Evolutionary conservation across 106 monocot species (phyloP), one percentile per base, ranked within the genome.

Genomic region (Acorus gramineus): DNA sequence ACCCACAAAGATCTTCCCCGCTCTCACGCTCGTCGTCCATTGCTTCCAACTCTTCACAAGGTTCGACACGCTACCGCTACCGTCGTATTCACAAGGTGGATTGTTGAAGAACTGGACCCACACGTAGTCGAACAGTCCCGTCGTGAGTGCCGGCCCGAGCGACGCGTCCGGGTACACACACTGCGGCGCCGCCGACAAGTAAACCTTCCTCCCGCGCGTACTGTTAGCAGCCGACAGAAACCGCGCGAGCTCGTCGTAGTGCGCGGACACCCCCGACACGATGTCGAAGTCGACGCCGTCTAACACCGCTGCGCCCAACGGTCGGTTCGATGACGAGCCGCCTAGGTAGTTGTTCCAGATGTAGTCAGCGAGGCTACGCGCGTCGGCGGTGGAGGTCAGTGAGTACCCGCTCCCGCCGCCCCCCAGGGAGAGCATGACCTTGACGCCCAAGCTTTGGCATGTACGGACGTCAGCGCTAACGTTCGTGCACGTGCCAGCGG

Each of bases 251-350:
- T 57, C 13, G 14, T n/a, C 68, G 57, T 28, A 57, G 48, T 48
- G 48, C 45, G 3, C 3, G 57, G 11, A 9, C n/a, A n/a, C 46
- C n/a, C 46, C 68, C 68, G 28, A 45, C 57, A 57, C 68, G 12
- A 68, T 56, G 57, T 68, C 68, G 58, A 68, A 68, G 68, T 68
- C 68, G 46, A 68, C 48, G 46, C 68, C 68, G 68, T 68, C 68
- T 1, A 68, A 48, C 43, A 45, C 44, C 57, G 68, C 68, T 44
- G 56, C 57, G 54, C 68, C 68, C 57, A 68, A 56, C 6, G 68
- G 68, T 5, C 68, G 56, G 48, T 28, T 56, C 8, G 7, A 7
- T 5, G 57, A 57, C 14, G 44, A 45, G 4, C 68, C 68, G 12
- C 68, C 53, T 4, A 68, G 57, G 68, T n/a, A 68, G 68, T 55